Conservation (phyloP, 257 asterid genomes). For the Eucommia ulmoides region DNA sequence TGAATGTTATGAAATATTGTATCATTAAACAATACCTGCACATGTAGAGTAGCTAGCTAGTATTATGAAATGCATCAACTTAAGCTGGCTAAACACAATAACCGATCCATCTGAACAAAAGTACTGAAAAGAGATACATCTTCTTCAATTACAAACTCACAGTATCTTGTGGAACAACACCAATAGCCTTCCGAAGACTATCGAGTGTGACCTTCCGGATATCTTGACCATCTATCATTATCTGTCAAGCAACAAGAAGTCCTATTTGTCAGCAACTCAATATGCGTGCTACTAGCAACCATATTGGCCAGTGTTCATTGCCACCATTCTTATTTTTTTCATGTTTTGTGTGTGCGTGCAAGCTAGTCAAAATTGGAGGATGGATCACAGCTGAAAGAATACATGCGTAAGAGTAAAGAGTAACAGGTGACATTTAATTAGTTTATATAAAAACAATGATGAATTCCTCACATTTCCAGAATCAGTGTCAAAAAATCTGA, state of each 20-base stretch:
- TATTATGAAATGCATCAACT: too few species aligned
- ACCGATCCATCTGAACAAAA: background rate
- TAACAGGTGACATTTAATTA: too few species aligned
- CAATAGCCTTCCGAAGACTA: slow-evolving; percentile 89
- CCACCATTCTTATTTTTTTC: too few species aligned
- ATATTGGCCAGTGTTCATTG: too few species aligned
- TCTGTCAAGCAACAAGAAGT: slow-evolving; percentile 32
- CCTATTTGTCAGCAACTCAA: too few species aligned
- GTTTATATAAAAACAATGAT: slow-evolving; percentile 5
- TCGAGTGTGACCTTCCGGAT: slow-evolving; percentile 66
- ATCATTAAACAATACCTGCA: slow-evolving; percentile 91
- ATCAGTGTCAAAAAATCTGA: slow-evolving; percentile 75
- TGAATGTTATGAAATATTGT: slow-evolving; percentile 90
- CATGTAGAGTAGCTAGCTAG: slow-evolving; percentile 12
- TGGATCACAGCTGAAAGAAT: too few species aligned
- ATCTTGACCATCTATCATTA: slow-evolving; percentile 89
- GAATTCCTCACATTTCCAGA: slow-evolving; percentile 63
- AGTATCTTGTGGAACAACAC: slow-evolving; percentile 98
- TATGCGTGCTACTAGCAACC: too few species aligned
- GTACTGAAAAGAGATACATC: background rate
- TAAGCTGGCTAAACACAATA: too few species aligned
- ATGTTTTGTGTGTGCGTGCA: too few species aligned
- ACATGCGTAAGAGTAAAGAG: slow-evolving; percentile 1
- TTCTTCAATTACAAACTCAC: slow-evolving; percentile 50
- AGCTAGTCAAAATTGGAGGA: too few species aligned